Base-by-base conservation (phyloP, 176 grass and related monocot genomes). In the Thinopyrum elongatum region DNA sequence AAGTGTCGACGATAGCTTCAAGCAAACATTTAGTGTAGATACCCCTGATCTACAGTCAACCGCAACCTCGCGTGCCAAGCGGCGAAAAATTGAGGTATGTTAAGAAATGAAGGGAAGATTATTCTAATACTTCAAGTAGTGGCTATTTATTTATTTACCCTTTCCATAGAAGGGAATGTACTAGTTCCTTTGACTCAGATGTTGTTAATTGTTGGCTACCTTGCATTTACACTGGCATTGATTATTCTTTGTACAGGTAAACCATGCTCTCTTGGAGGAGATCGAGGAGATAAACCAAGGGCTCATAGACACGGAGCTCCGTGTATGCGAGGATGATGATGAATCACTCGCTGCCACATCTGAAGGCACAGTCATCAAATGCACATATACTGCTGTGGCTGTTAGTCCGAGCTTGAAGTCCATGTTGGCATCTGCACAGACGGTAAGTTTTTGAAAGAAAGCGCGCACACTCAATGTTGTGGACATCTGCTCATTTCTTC, bases 281-380 rank as follows among this genome's bases (percentile, higher is more conserved):
- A 94, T 95, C 42, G 75, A 83, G 11, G 93, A 94, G 67, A 95
- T 98, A 95, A 98, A 98, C 61, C 70, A 90, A 38, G 88, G 86
- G 76, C 87, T 95, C 67, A 95, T 98, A 78, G 93, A n/a, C n/a
- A n/a, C n/a, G n/a, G n/a, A n/a, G n/a, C n/a, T n/a, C n/a, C n/a
- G n/a, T n/a, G n/a, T n/a, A 93, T 66, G 95, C 96, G 64, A 98
- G 81, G 91, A 94, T 28, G 96, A 92, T 79, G 73, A 66, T 1
- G 90, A 94, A 63, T 94, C 91, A 73, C 90, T 75, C 25, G 79
- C 89, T 62, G 68, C 80, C 78, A 80, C 90, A 70, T 91, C 30
- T 5, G 89, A 94, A 88, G 91, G 94, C 39, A 97, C 87, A 29
- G 90, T 98, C 57, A 93, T 98, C 36, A 98, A 93, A 87, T 98